These are phyloP conservation scores for Hypomontagnella monticulosa DNA, from an alignment of 495 filamentous ascomycete species.

Conservation along the genomic window DNA sequence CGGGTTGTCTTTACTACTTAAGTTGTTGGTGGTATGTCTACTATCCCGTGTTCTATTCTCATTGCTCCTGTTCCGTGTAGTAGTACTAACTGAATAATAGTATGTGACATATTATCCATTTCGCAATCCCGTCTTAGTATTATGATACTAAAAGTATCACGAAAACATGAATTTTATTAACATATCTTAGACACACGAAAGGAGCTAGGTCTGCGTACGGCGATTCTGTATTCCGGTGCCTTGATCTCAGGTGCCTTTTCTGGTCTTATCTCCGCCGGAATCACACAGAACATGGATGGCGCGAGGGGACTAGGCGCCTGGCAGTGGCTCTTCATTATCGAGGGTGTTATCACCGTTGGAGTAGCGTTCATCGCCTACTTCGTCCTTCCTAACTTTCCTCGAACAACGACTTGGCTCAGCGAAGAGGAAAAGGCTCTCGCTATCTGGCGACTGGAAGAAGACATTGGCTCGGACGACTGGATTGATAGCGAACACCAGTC, in stretches of 20 bases:
- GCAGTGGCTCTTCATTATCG: slow-evolving; percentile 83
- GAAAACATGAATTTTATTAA: slow-evolving; percentile 26
- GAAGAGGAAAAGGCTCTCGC: slow-evolving; percentile 75
- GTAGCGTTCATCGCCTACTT: slow-evolving; percentile 63
- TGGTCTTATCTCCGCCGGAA: slow-evolving; percentile 68
- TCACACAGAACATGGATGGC: slow-evolving; percentile 61
- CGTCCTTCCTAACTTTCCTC: slow-evolving; percentile 81
- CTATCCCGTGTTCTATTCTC: slow-evolving; percentile 45
- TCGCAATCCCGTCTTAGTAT: slow-evolving; percentile 51
- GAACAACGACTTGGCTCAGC: slow-evolving; percentile 76
- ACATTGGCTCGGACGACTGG: slow-evolving; percentile 84
- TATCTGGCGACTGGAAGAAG: slow-evolving; percentile 75
- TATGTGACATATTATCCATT: slow-evolving; percentile 46
- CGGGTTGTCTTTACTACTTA: slow-evolving; percentile 63
- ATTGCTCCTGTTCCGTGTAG: slow-evolving; percentile 49
- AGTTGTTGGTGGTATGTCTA: slow-evolving; percentile 61
- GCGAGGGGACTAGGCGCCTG: slow-evolving; percentile 56
- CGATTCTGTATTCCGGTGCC: slow-evolving; percentile 69
- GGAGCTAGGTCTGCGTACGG: slow-evolving; percentile 65
- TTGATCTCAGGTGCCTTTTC: slow-evolving; percentile 72
- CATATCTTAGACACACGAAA: slow-evolving; percentile 56
- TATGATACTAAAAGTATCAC: neutral
- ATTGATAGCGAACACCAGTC: slow-evolving; percentile 68
- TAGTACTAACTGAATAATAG: slow-evolving; percentile 36
- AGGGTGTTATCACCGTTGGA: slow-evolving; percentile 66